Evolutionary conservation across 1,139 yeast genomes (phyloP), one percentile per base, ranked within the genome.

Genomic region (Meyerozyma guilliermondii): DNA sequence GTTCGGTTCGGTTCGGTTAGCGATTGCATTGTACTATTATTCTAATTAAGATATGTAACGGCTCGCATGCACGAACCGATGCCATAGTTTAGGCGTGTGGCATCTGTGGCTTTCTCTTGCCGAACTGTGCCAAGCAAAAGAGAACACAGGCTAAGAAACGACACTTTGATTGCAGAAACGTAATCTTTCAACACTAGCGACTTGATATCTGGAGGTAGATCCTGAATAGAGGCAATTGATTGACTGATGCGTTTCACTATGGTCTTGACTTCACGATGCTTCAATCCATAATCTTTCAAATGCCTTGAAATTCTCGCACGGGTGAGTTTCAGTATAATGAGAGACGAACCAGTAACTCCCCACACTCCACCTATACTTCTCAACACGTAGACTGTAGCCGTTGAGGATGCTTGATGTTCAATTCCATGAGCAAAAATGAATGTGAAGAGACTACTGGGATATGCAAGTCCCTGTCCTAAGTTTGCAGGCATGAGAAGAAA

Each of bases 351-450:
- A 0, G 74, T 62, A 17, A 66, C 71, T 20, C 73, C 73, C 66
- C 68, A 66, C 8, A 68, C 71, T 5, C 68, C 66, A 8, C 73
- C 73, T 23, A 67, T 59, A 37, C 68, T 62, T 49, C 74, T 56
- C 55, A 65, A 58, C 23, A 68, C 52, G 43, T 66, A 66, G 5
- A 66, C 55, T 0, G 71, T 66, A 7, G 71, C 63, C 10, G 74
- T 68, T 2, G 71, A 66, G 6, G 68, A 59, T 4, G 65, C 65
- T 40, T 67, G 73, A 43, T 63, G 54, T 0, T 48, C 45, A 10
- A 52, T 50, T 1, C 64, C 63, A 43, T 59, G 66, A 8, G 62
- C 60, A 51, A 65, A 66, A 9, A 70, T 58, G 43, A 68, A 69
- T 5, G 68, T 50, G 49, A 70, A 69, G 26, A 69, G 51, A 5